Base-by-base conservation (phyloP, 106 monocot genomes). In the Vanilla planifolia region DNA sequence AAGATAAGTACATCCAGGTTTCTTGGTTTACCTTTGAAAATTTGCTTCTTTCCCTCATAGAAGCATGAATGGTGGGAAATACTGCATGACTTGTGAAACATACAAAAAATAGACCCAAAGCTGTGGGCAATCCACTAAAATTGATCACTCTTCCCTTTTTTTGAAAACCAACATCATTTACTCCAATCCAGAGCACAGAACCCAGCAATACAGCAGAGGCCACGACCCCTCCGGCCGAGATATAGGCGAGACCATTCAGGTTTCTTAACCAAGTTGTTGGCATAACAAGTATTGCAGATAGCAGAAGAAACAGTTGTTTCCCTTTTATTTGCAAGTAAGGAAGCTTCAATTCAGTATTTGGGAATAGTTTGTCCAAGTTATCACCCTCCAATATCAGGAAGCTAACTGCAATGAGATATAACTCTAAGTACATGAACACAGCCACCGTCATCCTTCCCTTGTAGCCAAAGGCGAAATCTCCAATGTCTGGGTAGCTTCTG, bases 21-120 rank as follows among this genome's bases (percentile, higher is more conserved):
- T 6, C 7, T 15, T 35, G 20, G 26, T n/a, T 65, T 61, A 89
- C 89, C 70, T 71, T 85, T 67, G 72, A 71, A 66, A 90, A 90
- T 35, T 51, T 72, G 11, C 32, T 41, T 33, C 58, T 75, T 7
- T 69, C 69, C 59, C 64, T 85, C 89, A 90, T 90, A 16, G 89
- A 90, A 41, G 76, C 59, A 33, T 82, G 76, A 10, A 90, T 75
- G 6, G 85, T 90, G 1, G 89, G 89, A 40, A 85, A 90, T 16
- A 90, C 79, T 2, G 89, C 89, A 71, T 90, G 89, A 22, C 85
- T 73, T 11, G 81, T 71, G 70, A 79, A 90, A 57, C 89, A 90
- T 1, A 90, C 81, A 13, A 82, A 76, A 53, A 57, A 90, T 67
- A 90, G 57, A 16, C 89, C 81, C 27, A 85, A 36, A 13, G 89